phyloP scores from a whole-genome alignment of 805 yeast genomes.

The Cyberlindnera bimundalis region DNA sequence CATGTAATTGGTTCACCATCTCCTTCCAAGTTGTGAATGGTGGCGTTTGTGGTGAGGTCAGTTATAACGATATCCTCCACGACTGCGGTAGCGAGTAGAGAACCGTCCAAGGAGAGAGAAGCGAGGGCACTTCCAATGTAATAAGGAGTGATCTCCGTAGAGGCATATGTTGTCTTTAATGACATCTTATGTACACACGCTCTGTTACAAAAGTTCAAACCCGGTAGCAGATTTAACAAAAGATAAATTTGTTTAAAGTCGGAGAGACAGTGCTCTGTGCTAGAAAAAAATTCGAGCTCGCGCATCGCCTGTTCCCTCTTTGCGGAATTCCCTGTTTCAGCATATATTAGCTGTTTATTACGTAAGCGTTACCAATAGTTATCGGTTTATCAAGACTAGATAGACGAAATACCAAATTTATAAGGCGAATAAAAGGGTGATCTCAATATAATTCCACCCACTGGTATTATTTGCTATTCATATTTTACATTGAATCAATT shows the following conservation, averaged over 20 bases:
- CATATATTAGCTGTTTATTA: too few relatives aligned
- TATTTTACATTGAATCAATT: too few relatives aligned
- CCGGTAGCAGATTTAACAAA: too few relatives aligned
- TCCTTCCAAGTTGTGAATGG: conserved; percentile 65
- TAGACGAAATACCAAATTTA: too few relatives aligned
- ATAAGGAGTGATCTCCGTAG: conserved; percentile 64
- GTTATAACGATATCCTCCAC: conserved; percentile 74
- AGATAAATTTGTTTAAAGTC: too few relatives aligned
- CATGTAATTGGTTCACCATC: conserved; percentile 83
- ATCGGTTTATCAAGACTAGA: too few relatives aligned
- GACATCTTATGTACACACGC: conserved; percentile 19
- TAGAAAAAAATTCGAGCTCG: conserved; percentile 1
- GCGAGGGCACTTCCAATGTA: conserved; percentile 84
- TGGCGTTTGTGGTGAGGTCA: conserved; percentile 53
- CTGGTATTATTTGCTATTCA: too few relatives aligned
- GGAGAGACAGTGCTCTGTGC: neutral
- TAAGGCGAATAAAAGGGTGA: too few relatives aligned
- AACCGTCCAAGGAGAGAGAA: conserved; percentile 58
- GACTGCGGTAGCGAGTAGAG: conserved; percentile 72
- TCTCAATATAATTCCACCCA: too few relatives aligned
- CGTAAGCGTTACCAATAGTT: too few relatives aligned
- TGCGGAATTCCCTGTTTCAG: neutral
- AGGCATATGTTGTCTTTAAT: conserved; percentile 32
- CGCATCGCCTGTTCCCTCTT: conserved; percentile 1
- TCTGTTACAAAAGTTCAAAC: too few relatives aligned